phyloP scores from a whole-genome alignment of 2,329 filamentous ascomycete genomes.

The Nemania sp. region DNA sequence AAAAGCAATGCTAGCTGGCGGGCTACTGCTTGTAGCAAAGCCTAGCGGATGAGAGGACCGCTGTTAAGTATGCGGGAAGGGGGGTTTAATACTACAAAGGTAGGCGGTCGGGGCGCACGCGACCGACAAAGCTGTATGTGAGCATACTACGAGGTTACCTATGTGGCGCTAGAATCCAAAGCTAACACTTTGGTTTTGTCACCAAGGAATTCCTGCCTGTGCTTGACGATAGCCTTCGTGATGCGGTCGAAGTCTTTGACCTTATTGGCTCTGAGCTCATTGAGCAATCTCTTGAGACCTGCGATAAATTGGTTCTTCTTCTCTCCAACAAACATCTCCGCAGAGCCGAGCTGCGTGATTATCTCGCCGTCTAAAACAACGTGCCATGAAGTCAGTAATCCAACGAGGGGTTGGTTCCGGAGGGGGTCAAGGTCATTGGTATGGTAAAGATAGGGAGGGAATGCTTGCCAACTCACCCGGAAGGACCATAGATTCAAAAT shows the following conservation, averaged over 20 bases:
- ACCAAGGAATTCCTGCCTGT: constrained; percentile 72
- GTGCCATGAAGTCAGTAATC: constrained; percentile 61
- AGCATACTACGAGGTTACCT: constrained; percentile 50
- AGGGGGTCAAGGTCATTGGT: constrained; percentile 38
- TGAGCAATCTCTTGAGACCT: constrained; percentile 71
- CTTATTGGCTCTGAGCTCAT: constrained; percentile 68
- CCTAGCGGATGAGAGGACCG: constrained; percentile 33
- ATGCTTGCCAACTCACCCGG: constrained; percentile 73
- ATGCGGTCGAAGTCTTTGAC: constrained; percentile 75
- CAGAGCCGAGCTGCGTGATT: constrained; percentile 76
- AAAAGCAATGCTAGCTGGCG: constrained; percentile 32
- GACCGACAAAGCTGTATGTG: constrained; percentile 36
- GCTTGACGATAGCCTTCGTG: constrained; percentile 74
- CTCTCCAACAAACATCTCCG: constrained; percentile 72
- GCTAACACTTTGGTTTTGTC: constrained; percentile 73
- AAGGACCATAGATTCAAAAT: constrained; percentile 79
- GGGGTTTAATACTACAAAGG: constrained; percentile 45
- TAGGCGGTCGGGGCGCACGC: constrained; percentile 27
- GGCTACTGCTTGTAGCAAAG: constrained; percentile 31
- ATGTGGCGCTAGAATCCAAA: constrained; percentile 61
- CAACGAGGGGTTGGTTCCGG: constrained; percentile 55
- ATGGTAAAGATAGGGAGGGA: neutral
- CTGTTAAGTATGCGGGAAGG: constrained; percentile 27
- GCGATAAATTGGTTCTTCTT: constrained; percentile 71
- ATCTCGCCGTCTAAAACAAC: constrained; percentile 75